Evolutionary conservation across 1,139 yeast species (phyloP).

Genomic region (Pichia sp.): DNA sequence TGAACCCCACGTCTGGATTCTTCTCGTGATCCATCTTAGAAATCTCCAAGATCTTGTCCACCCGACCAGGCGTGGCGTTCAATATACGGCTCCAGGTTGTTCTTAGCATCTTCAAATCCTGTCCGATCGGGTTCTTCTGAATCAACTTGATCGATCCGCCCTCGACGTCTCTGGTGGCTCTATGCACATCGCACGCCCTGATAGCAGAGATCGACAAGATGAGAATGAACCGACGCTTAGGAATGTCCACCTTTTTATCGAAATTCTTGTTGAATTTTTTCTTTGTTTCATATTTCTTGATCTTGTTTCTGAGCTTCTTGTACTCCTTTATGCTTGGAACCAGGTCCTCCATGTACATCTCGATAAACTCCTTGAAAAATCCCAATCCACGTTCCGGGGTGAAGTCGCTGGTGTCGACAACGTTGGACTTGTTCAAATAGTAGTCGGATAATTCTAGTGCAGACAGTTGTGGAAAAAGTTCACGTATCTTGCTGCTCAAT

Average conservation of each 20-base stretch:
- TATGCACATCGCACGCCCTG: slow-evolving; percentile 67
- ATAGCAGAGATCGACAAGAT: slow-evolving; percentile 65
- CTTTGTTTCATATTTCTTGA: slow-evolving; percentile 29
- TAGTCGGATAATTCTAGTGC: slow-evolving; percentile 60
- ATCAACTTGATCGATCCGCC: slow-evolving; percentile 64
- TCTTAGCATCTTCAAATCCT: slow-evolving; percentile 51
- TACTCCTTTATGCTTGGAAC: slow-evolving; percentile 30
- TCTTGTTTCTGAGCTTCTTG: slow-evolving; percentile 31
- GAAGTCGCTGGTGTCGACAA: slow-evolving; percentile 52
- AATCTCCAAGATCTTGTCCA: slow-evolving; percentile 48
- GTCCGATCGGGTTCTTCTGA: slow-evolving; percentile 59
- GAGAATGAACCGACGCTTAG: slow-evolving; percentile 46
- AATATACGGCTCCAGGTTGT: slow-evolving; percentile 51
- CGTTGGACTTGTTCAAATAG: slow-evolving; percentile 45
- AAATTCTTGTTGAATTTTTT: slow-evolving; percentile 28
- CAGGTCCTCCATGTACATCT: slow-evolving; percentile 23
- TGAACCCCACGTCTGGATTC: slow-evolving; percentile 10
- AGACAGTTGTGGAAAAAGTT: slow-evolving; percentile 53
- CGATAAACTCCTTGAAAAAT: slow-evolving; percentile 45
- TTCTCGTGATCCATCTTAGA: slow-evolving; percentile 30
- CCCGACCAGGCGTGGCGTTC: slow-evolving; percentile 65
- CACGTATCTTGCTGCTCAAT: slow-evolving; percentile 49
- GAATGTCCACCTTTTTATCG: slow-evolving; percentile 20
- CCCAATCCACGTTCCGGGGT: slow-evolving; percentile 44
- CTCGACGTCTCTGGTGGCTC: slow-evolving; percentile 52